phyloP scores from a whole-genome alignment of 805 yeast species.

The Metschnikowia lunata region DNA sequence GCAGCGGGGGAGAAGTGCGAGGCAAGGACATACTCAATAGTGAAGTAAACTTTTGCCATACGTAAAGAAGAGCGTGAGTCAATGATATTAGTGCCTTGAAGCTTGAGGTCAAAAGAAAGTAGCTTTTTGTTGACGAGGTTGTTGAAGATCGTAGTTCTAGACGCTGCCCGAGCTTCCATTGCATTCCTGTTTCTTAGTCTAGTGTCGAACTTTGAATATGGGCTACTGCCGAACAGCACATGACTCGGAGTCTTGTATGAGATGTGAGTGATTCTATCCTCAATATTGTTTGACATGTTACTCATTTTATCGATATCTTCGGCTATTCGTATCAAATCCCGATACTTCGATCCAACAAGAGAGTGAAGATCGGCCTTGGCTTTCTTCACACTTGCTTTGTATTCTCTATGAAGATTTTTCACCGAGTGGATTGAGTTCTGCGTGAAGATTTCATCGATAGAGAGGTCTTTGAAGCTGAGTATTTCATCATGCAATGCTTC shows the following conservation, averaged over 20 bases:
- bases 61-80: slow-evolving; percentile 27
- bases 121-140: slow-evolving; percentile 28
- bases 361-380: slow-evolving; percentile 33
- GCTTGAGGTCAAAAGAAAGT: slow-evolving; percentile 27
- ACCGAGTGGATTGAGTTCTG: slow-evolving; percentile 30
- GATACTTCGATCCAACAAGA: slow-evolving; percentile 38
- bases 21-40: slow-evolving; percentile 24
- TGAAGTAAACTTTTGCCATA: slow-evolving; percentile 32
- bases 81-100: slow-evolving; percentile 13
- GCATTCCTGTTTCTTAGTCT: slow-evolving; percentile 16
- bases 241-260: slow-evolving; percentile 30
- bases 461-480: slow-evolving; percentile 6
- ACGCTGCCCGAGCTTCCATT: slow-evolving; percentile 15
- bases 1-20: slow-evolving; percentile 15
- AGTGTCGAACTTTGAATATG: slow-evolving; percentile 21
- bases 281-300: slow-evolving; percentile 19
- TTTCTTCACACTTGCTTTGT: slow-evolving; percentile 21
- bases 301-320: slow-evolving; percentile 37
- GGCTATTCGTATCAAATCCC: slow-evolving; percentile 42
- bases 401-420: slow-evolving; percentile 27
- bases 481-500: not conserved
- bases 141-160: slow-evolving; percentile 25
- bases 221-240: slow-evolving; percentile 21
- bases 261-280: slow-evolving; percentile 25
- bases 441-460: slow-evolving; percentile 34